phyloP scores from a whole-genome alignment of 2,329 filamentous ascomycete species.

The Aspergillus caelatus region DNA sequence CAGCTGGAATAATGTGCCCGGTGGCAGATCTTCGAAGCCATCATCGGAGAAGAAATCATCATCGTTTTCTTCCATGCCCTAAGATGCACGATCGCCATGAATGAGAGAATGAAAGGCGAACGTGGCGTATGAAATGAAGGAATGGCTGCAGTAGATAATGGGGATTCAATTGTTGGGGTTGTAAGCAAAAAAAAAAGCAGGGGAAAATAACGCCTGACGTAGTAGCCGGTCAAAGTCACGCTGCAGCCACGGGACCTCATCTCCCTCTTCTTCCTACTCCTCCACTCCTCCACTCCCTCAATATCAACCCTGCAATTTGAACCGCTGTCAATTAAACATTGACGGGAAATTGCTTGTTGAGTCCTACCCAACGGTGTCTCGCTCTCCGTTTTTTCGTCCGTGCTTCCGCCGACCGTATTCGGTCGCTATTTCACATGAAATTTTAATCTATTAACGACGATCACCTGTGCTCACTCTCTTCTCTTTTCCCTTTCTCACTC shows the following conservation, averaged over 20 bases:
- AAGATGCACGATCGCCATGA: slow-evolving; percentile 33
- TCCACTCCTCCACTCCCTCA: slow-evolving; percentile 6
- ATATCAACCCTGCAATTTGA: not conserved
- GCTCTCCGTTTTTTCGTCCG: not conserved
- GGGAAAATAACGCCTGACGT: slow-evolving; percentile 12
- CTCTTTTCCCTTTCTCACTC: slow-evolving; percentile 9
- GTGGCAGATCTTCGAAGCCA: slow-evolving; percentile 48
- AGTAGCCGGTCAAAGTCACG: slow-evolving; percentile 13
- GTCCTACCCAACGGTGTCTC: not conserved
- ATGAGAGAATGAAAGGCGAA: slow-evolving; percentile 6
- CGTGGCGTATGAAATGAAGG: not conserved
- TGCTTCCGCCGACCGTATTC: slow-evolving; percentile 29
- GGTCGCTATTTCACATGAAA: slow-evolving; percentile 37
- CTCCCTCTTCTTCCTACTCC: slow-evolving; percentile 6
- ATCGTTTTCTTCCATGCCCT: slow-evolving; percentile 52
- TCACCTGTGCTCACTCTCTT: slow-evolving; percentile 17
- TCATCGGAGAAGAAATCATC: slow-evolving; percentile 53
- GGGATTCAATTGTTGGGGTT: not conserved
- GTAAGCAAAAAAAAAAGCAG: not conserved
- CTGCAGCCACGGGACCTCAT: slow-evolving; percentile 18
- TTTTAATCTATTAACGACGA: slow-evolving; percentile 25
- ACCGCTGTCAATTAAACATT: not conserved
- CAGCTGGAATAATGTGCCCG: slow-evolving; percentile 46
- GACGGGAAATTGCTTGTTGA: not conserved
- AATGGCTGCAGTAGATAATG: not conserved